Evolutionary conservation across 768 basidiomycete genomes (phyloP).

Genomic region (Boletus pseudo-olivaceus): DNA sequence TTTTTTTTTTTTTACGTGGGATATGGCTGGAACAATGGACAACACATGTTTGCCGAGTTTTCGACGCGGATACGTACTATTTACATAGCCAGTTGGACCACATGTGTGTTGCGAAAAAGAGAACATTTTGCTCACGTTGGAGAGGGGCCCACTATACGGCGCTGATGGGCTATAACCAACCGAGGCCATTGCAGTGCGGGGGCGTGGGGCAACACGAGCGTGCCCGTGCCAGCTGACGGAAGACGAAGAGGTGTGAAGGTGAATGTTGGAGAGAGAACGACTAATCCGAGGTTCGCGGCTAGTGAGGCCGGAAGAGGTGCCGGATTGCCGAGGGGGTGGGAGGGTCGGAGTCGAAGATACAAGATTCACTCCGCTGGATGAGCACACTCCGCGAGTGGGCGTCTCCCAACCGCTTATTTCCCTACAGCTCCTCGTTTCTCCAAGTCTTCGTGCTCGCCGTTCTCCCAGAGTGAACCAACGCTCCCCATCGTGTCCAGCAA

Average conservation of each 20-base stretch:
- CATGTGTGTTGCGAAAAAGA: neutral
- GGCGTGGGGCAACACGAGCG: no score
- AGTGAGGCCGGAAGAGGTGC: conserved; percentile 20
- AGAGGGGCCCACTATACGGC: neutral
- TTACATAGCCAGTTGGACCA: conserved; percentile 1
- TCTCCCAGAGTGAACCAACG: conserved; percentile 9
- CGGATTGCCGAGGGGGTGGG: conserved; percentile 18
- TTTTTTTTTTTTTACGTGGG: conserved; percentile 20
- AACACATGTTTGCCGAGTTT: conserved; percentile 9
- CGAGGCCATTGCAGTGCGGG: no score
- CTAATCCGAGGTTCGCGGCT: conserved; percentile 30
- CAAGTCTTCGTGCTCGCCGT: conserved; percentile 7
- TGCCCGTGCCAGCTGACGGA: no score
- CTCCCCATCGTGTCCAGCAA: conserved; percentile 27
- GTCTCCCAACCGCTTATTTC: conserved; percentile 31
- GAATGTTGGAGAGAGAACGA: neutral
- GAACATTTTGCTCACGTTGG: neutral
- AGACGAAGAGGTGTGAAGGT: no score
- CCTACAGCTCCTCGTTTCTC: conserved; percentile 20
- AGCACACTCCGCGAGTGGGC: conserved; percentile 32
- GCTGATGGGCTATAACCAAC: neutral
- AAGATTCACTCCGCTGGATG: conserved; percentile 27
- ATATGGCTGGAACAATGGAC: conserved; percentile 10
- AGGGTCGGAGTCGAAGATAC: conserved; percentile 29
- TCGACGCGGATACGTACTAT: conserved; percentile 13